Conservation (phyloP, 2,329 filamentous ascomycete genomes). For the Fusarium tjaetaba region DNA sequence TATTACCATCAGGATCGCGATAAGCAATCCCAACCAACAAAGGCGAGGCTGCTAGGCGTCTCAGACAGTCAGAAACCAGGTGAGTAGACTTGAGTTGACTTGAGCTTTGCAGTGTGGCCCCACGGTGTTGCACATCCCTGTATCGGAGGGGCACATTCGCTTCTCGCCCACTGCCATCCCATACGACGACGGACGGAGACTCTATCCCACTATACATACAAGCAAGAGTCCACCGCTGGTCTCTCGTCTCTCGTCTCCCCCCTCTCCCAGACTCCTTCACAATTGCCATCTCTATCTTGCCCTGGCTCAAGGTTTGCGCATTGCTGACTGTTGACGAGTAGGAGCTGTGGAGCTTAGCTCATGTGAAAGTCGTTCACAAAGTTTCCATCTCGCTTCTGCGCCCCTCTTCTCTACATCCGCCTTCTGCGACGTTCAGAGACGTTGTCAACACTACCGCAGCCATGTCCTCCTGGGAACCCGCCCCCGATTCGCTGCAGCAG, state of each 20-base stretch:
- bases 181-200: constrained; percentile 9
- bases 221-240: constrained; percentile 40
- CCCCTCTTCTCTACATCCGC: constrained; percentile 26
- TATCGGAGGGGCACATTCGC: constrained; percentile 44
- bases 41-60: neutral
- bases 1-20: neutral
- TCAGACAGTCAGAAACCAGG: neutral
- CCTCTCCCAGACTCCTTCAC: constrained; percentile 20
- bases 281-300: constrained; percentile 17
- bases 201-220: constrained; percentile 29
- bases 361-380: constrained; percentile 40
- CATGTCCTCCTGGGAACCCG: constrained; percentile 94
- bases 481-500: constrained; percentile 87
- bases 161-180: constrained; percentile 36
- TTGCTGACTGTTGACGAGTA: constrained; percentile 35
- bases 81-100: constrained; percentile 26
- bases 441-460: constrained; percentile 42
- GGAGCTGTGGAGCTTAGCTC: constrained; percentile 41
- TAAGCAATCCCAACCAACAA: neutral
- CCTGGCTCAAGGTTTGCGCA: constrained; percentile 29
- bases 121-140: constrained; percentile 42
- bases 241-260: constrained; percentile 29
- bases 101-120: constrained; percentile 40
- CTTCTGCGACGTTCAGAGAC: constrained; percentile 31
- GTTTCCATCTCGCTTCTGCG: constrained; percentile 23